Percentiles rank a stretch among this genome's conserved stretches.
Conservation (phyloP, 768 basidiomycete species). For the Russula brevipes region DNA sequence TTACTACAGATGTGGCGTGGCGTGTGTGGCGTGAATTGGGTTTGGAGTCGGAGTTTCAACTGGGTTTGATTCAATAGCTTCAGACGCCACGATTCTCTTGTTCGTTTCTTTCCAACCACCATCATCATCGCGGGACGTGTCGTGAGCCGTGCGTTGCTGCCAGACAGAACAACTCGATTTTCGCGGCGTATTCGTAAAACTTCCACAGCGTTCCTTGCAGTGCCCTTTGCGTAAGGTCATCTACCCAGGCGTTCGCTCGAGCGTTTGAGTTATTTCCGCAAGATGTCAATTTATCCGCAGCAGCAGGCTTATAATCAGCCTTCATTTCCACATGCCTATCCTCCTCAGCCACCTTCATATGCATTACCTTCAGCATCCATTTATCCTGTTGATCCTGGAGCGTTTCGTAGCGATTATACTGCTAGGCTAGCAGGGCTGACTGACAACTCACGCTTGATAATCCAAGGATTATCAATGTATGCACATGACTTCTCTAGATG, state of each 20-base stretch:
- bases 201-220: slow-evolving; percentile 12
- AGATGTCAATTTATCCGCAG: slow-evolving; percentile 57
- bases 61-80: slow-evolving; percentile 6
- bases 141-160: slow-evolving; percentile 24
- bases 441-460: slow-evolving; percentile 92
- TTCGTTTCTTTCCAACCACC: slow-evolving; percentile 26
- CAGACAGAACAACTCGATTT: slow-evolving; percentile 19
- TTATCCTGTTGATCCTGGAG: slow-evolving; percentile 56
- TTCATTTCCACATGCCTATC: slow-evolving; percentile 27
- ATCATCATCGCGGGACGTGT: slow-evolving; percentile 24
- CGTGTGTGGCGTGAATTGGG: slow-evolving; percentile 27
- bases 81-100: neutral
- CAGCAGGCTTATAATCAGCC: slow-evolving; percentile 51
- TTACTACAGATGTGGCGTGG: neutral
- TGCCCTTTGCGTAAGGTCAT: slow-evolving; percentile 20
- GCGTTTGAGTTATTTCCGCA: slow-evolving; percentile 24
- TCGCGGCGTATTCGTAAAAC: slow-evolving; percentile 20
- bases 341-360: slow-evolving; percentile 45
- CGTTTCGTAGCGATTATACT: slow-evolving; percentile 75
- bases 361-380: slow-evolving; percentile 39
- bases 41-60: slow-evolving; percentile 23
- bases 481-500: slow-evolving; percentile 83
- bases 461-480: slow-evolving; percentile 86
- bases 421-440: slow-evolving; percentile 73
- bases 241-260: slow-evolving; percentile 19